Evolutionary conservation across 352 stramenopile species (phyloP).

Genomic region (Blastocystis sp.): DNA sequence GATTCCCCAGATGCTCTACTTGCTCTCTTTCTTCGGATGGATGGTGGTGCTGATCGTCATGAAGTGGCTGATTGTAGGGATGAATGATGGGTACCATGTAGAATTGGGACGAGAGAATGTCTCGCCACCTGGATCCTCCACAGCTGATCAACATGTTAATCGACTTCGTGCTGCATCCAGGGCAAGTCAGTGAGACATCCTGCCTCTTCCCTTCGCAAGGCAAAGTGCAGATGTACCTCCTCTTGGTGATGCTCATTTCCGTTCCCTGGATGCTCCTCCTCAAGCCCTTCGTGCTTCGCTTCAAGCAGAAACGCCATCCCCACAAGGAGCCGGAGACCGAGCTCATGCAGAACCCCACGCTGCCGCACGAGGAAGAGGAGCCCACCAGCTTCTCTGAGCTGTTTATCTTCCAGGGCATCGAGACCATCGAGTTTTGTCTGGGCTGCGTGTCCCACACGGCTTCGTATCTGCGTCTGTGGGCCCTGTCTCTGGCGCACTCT

Average conservation of each 20-base stretch:
- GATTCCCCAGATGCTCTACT: constrained; percentile 91
- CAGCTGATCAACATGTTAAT: constrained; percentile 97
- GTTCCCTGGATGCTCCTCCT: constrained; percentile 89
- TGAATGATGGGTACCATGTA: not conserved
- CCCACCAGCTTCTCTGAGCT: constrained; percentile 88
- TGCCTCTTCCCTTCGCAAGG: constrained; percentile 19
- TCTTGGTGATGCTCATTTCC: constrained; percentile 86
- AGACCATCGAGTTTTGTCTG: constrained; percentile 99
- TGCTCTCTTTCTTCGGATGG: constrained; percentile 93
- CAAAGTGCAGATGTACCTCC: constrained; percentile 77
- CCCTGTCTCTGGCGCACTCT: constrained; percentile 92
- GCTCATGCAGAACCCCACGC: constrained; percentile 64
- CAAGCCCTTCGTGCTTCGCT: constrained; percentile 85
- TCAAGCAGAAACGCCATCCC: constrained; percentile 74
- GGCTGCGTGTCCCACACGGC: constrained; percentile 98
- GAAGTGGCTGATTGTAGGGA: constrained; percentile 87
- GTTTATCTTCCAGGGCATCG: constrained; percentile 87
- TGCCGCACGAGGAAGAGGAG: constrained; percentile 72
- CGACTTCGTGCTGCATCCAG: constrained; percentile 91
- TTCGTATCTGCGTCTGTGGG: constrained; percentile 98
- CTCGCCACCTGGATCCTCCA: constrained; percentile 76
- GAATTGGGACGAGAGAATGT: constrained; percentile 90
- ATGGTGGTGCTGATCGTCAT: constrained; percentile 97
- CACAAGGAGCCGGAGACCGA: constrained; percentile 67
- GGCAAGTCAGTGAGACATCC: constrained; percentile 77